phyloP scores from a whole-genome alignment of 2,329 filamentous ascomycete species.

The Sporothrix protearum region DNA sequence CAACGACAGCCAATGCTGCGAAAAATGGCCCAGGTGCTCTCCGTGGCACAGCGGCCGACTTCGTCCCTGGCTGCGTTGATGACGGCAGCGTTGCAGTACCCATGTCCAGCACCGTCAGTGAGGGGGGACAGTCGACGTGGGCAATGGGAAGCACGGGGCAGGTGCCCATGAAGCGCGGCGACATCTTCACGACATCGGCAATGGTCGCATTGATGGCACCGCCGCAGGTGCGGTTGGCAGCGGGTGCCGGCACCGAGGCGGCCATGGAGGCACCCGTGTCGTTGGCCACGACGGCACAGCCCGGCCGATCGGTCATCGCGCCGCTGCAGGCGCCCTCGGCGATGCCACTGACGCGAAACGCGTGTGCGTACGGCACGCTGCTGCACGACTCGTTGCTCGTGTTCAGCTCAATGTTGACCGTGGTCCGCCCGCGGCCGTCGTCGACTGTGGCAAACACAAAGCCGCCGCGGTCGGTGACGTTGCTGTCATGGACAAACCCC shows the following conservation, averaged over 20 bases:
- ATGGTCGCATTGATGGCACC: background rate
- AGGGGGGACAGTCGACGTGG: background rate
- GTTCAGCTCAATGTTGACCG: background rate
- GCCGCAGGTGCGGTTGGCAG: background rate
- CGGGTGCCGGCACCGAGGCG: background rate
- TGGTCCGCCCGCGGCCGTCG: background rate
- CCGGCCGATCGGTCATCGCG: background rate
- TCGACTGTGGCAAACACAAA: slow-evolving; percentile 5
- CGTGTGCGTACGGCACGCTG: background rate
- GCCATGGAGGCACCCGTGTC: background rate
- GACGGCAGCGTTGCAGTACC: background rate
- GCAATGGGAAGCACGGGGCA: background rate
- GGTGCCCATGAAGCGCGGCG: background rate
- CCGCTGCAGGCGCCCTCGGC: slow-evolving; percentile 8
- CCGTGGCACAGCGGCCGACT: background rate
- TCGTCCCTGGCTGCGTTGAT: background rate
- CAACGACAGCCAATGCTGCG: background rate
- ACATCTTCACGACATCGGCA: background rate
- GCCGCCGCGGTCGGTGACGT: background rate
- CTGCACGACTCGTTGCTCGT: background rate
- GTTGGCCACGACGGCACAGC: slow-evolving; percentile 1
- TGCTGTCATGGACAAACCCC: background rate
- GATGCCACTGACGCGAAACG: background rate
- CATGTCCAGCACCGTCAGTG: background rate
- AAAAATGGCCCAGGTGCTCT: background rate